phyloP scores from a whole-genome alignment of 1,284 basidiomycete genomes.

The Erythrobasidium hasegawianum region DNA sequence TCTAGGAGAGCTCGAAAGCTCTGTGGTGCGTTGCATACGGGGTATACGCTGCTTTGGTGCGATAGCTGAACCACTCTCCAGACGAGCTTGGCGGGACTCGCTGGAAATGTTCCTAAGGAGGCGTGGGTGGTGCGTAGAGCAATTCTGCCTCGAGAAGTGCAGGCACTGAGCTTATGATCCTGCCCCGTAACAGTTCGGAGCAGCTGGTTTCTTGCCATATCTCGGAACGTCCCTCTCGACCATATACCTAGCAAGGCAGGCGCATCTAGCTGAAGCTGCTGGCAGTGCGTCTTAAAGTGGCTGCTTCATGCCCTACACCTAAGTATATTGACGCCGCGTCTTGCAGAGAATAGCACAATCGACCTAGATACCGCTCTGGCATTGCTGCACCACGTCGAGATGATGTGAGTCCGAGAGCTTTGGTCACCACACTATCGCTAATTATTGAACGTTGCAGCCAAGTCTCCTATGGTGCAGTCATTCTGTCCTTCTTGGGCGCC shows the following conservation, averaged over 20 bases:
- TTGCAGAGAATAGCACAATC: slow-evolving; percentile 47
- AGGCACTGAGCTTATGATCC: background rate
- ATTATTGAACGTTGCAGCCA: slow-evolving; percentile 78
- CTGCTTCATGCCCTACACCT: no score
- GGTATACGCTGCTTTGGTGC: no score
- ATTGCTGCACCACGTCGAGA: slow-evolving; percentile 51
- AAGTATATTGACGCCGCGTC: no score
- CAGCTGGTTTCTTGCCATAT: slow-evolving; percentile 54
- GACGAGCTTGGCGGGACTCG: slow-evolving; percentile 19
- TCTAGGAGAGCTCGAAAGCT: slow-evolving; percentile 10
- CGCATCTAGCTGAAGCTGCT: slow-evolving; percentile 59
- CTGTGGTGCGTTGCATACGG: slow-evolving; percentile 27
- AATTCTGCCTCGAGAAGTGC: background rate
- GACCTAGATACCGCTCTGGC: slow-evolving; percentile 75
- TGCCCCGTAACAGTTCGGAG: slow-evolving; percentile 36
- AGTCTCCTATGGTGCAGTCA: slow-evolving; percentile 87
- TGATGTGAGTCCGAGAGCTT: slow-evolving; percentile 19
- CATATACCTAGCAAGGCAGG: slow-evolving; percentile 74
- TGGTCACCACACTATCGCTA: background rate
- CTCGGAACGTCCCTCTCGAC: slow-evolving; percentile 72
- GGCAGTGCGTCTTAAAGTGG: slow-evolving; percentile 39
- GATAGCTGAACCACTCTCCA: background rate
- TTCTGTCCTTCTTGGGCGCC: slow-evolving; percentile 83
- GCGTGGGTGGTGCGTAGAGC: slow-evolving; percentile 33
- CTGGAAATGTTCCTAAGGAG: slow-evolving; percentile 36